Base-by-base conservation (phyloP, 768 basidiomycete genomes). In the Boletus subparvulus region DNA sequence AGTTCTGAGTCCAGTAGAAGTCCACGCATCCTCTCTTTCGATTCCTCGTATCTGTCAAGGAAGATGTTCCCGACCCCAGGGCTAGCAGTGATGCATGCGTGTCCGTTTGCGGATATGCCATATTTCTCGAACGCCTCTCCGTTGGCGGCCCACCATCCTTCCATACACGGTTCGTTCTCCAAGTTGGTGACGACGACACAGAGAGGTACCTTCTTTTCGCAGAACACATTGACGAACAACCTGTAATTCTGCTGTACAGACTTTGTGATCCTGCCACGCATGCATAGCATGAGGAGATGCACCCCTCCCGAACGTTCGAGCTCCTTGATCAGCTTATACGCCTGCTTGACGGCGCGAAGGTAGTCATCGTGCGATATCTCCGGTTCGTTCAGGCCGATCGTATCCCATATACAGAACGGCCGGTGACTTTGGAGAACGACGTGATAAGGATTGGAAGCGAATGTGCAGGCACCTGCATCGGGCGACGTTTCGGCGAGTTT, bases 11-110 rank as follows among this genome's bases (percentile, higher is more conserved):
- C 56, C 47, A 64, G 41, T 14, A 70, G 40, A 21, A 69, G 60
- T 17, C 42, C 28, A 0, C 36, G 60, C 44, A 74, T 57, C 47
- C 47, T 69, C 61, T 54, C 37, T 45, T 37, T 65, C 9, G 75
- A 77, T 52, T 69, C 67, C 13, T 68, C 54, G 48, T 74, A 75
- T 52, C 69, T 69, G 2, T 56, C 58, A 11, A 55, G 55, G 46
- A 70, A 70, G 28, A 52, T 49, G 41, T 63, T 52, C 0, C 45
- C 64, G 12, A 60, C 53, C 17, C 75, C 69, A 16, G 64, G 55
- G 41, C 49, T 69, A 14, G 75, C 70, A 14, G 77, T 77, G 58
- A 79, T 68, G 55, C 79, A 79, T 4, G 76, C 79, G 19, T 75
- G 71, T 16, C 71, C 75, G 13, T 60, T 35, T 0, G 67, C 56